Evolutionary conservation across 2,329 filamentous ascomycete species (phyloP), one percentile per base, ranked within the genome.

Genomic region (Beauveria sp.): DNA sequence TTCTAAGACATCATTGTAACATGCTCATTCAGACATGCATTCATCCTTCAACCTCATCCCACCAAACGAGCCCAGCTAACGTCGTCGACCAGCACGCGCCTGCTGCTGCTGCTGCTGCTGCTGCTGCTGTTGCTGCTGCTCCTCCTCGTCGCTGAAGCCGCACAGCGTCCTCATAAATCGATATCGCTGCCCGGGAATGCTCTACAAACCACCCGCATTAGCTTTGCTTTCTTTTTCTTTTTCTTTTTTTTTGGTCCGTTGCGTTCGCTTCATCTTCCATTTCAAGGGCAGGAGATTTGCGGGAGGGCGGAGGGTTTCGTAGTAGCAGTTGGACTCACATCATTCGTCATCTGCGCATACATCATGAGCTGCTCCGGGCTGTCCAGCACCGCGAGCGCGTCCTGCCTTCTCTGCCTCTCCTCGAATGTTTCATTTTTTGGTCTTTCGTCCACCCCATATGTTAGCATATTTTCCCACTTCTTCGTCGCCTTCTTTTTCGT

Each of bases 331-430:
- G 12, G 34, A 12, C 26, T 56, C 49, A 87, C 85, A 66, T 85
- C 80, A 38, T 77, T 77, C 34, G 76, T 75, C 64, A 79, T 79
- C 65, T 81, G 77, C 2, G 85, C 81, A 47, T 83, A 79, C 75
- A 84, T 84, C 77, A 85, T 82, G 53, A 87, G 72, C 61, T 82
- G 72, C 67, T 86, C 84, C 0, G 83, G 84, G 28, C 71, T 79
- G 64, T 84, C 81, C 2, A 87, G 77, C 45, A 86, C 77, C 12
- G 79, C 74, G 22, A 80, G 74, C 14, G 84, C 84, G 64, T 78
- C 76, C 50, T 79, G 75, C 16, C 79, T 77, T 4, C 74, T 72
- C 64, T 83, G 78, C 4, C 70, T 66, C 16, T 72, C 71, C 53
- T 72, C 72, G 63, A 77, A 81, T 26, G 76, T 67, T 63, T 82